These are phyloP conservation scores for Neopestalotiopsis rosae DNA, from an alignment of 2,329 filamentous ascomycete genomes.

Conservation along the genomic window DNA sequence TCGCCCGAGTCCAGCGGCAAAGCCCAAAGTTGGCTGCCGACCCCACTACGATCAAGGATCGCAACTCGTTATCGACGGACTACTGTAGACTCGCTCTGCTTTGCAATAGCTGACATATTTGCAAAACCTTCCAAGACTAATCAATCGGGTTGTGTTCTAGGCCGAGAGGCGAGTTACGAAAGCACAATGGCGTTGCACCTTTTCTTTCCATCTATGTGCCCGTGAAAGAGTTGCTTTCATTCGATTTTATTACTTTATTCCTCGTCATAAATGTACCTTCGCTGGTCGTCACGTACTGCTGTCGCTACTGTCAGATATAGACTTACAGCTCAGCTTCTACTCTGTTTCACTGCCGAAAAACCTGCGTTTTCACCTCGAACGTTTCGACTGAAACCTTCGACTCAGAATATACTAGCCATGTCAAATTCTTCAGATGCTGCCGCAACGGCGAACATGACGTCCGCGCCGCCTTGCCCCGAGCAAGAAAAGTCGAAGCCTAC, in stretches of 20 bases:
- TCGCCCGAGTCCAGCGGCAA: not conserved
- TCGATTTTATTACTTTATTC: not conserved
- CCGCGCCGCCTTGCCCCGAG: not conserved
- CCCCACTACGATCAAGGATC: constrained; percentile 7
- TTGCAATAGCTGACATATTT: constrained; percentile 25
- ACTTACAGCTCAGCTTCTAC: not conserved
- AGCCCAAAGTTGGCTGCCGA: not conserved
- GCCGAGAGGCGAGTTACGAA: not conserved
- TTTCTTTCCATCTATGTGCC: not conserved
- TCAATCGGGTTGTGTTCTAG: not conserved
- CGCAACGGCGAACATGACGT: not conserved
- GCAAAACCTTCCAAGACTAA: not conserved
- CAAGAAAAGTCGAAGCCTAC: constrained; percentile 1
- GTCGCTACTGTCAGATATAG: not conserved
- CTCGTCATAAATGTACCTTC: not conserved
- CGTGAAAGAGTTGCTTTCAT: not conserved
- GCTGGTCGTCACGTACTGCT: not conserved
- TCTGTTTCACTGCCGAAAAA: not conserved
- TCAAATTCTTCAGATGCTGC: constrained; percentile 6
- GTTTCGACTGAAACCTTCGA: not conserved
- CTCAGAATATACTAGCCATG: constrained; percentile 15
- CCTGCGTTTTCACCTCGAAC: not conserved
- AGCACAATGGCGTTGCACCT: not conserved
- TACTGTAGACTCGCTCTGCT: constrained; percentile 13
- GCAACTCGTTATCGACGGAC: constrained; percentile 7